These are phyloP conservation scores for Zarea fungicola DNA, from an alignment of 2,329 filamentous ascomycete species.

Conservation along the genomic window DNA sequence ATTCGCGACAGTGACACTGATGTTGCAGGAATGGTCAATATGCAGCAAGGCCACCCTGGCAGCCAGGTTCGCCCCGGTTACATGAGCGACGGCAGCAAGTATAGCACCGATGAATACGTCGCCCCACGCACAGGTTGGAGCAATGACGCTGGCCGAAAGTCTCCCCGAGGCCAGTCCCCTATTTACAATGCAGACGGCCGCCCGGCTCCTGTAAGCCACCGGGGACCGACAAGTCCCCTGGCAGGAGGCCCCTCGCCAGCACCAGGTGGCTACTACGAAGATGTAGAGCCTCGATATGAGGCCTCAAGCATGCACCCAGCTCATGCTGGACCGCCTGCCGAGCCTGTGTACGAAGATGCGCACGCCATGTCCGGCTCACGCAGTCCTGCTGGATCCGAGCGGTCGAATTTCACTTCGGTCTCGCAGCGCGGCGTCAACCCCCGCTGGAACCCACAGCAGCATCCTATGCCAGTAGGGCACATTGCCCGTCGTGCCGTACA, in stretches of 20 bases:
- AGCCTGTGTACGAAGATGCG: slow-evolving; percentile 56
- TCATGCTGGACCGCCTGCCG: slow-evolving; percentile 25
- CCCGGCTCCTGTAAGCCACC: slow-evolving; percentile 31
- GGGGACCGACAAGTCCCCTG: slow-evolving; percentile 30
- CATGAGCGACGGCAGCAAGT: slow-evolving; percentile 65
- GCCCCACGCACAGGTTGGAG: slow-evolving; percentile 55
- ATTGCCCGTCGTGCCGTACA: slow-evolving; percentile 40
- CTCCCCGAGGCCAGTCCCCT: slow-evolving; percentile 42
- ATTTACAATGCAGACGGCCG: slow-evolving; percentile 27
- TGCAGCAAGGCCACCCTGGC: slow-evolving; percentile 52
- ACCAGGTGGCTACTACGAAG: slow-evolving; percentile 72
- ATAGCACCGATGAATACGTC: slow-evolving; percentile 69
- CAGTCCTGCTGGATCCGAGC: slow-evolving; percentile 72
- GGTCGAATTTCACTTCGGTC: slow-evolving; percentile 83
- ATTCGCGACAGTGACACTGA: slow-evolving; percentile 63
- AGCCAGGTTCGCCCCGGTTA: slow-evolving; percentile 42
- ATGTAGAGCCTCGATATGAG: slow-evolving; percentile 82
- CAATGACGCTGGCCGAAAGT: slow-evolving; percentile 37
- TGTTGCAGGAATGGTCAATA: slow-evolving; percentile 66
- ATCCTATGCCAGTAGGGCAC: slow-evolving; percentile 37
- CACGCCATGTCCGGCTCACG: slow-evolving; percentile 50
- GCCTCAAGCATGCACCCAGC: slow-evolving; percentile 18
- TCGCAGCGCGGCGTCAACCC: slow-evolving; percentile 86
- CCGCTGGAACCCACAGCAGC: slow-evolving; percentile 62
- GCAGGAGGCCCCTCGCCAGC: slow-evolving; percentile 25